Conservation (phyloP, 371 early-diverging fungal species). For the Parasitella parasitica region DNA sequence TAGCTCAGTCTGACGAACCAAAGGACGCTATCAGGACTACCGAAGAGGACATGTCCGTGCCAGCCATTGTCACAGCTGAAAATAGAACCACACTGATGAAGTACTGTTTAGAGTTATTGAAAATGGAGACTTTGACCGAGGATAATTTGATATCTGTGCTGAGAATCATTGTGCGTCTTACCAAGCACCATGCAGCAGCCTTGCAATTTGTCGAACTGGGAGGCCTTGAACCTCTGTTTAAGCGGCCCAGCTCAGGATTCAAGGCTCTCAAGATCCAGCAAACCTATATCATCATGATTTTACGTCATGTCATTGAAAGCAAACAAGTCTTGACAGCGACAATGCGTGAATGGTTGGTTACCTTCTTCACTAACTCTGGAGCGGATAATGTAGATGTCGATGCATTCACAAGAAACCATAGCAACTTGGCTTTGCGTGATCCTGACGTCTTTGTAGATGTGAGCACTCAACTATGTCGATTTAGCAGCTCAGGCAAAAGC, state of each 20-base stretch:
- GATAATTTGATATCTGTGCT: constrained; percentile 59
- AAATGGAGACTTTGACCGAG: constrained; percentile 38
- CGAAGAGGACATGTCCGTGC: not conserved
- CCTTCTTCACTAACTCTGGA: constrained; percentile 26
- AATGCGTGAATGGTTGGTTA: constrained; percentile 71
- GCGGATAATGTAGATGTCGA: not conserved
- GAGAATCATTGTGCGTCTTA: constrained; percentile 74
- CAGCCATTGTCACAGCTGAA: constrained; percentile 5
- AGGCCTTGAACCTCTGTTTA: constrained; percentile 58
- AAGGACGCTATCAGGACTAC: not conserved
- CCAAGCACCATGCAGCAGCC: constrained; percentile 60
- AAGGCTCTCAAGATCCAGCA: constrained; percentile 63
- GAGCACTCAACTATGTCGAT: constrained; percentile 5
- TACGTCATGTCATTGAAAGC: constrained; percentile 83
- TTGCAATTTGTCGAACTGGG: constrained; percentile 57
- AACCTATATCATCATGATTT: constrained; percentile 67
- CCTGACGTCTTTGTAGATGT: constrained; percentile 7
- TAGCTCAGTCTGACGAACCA: constrained; percentile 62
- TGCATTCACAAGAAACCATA: constrained; percentile 4
- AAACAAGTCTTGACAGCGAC: constrained; percentile 50
- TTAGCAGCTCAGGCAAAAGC: not conserved
- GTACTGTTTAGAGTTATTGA: constrained; percentile 38
- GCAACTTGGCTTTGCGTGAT: constrained; percentile 12
- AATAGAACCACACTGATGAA: constrained; percentile 12
- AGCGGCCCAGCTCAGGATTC: constrained; percentile 31